A percentile compares a stretch with the other conserved stretches of the same genome.
These are phyloP conservation scores for Penicillium sp. DNA, from an alignment of 2,329 filamentous ascomycete species.

Conservation along the genomic window DNA sequence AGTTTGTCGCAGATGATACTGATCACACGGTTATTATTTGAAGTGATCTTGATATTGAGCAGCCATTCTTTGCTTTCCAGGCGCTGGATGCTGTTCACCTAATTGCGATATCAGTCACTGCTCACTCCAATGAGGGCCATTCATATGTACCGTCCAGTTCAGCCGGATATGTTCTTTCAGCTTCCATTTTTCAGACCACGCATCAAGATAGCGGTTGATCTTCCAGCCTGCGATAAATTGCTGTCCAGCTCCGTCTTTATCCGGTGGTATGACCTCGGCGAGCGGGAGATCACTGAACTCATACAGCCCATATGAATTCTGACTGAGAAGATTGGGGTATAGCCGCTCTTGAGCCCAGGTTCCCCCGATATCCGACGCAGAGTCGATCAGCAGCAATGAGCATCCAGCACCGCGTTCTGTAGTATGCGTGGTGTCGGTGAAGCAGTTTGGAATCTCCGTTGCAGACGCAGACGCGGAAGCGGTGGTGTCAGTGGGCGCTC, in stretches of 20 bases:
- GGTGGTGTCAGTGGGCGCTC: not conserved
- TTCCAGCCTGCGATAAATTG: slow-evolving; percentile 34
- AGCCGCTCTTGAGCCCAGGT: slow-evolving; percentile 34
- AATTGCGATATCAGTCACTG: not conserved
- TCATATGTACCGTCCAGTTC: slow-evolving; percentile 25
- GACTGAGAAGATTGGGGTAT: slow-evolving; percentile 34
- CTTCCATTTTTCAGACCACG: slow-evolving; percentile 29
- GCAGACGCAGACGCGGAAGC: not conserved
- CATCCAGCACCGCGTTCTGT: not conserved
- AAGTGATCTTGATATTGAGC: slow-evolving; percentile 18
- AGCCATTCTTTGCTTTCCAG: slow-evolving; percentile 29
- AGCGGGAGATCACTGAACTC: slow-evolving; percentile 34
- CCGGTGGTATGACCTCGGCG: slow-evolving; percentile 16
- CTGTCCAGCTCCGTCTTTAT: slow-evolving; percentile 6
- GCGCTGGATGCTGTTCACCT: slow-evolving; percentile 27
- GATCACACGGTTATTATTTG: not conserved
- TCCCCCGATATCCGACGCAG: slow-evolving; percentile 29
- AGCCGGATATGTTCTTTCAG: slow-evolving; percentile 27
- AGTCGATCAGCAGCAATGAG: slow-evolving; percentile 31
- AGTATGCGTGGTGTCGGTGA: slow-evolving; percentile 1
- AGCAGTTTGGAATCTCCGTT: slow-evolving; percentile 13
- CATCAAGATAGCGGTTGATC: slow-evolving; percentile 30
- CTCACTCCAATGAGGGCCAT: not conserved
- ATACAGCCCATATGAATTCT: slow-evolving; percentile 34
- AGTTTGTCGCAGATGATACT: slow-evolving; percentile 32